Percentiles rank a stretch among this genome's conserved stretches.
Evolutionary conservation across 2,329 filamentous ascomycete species (phyloP).

Genomic region (Cercospora beticola): DNA sequence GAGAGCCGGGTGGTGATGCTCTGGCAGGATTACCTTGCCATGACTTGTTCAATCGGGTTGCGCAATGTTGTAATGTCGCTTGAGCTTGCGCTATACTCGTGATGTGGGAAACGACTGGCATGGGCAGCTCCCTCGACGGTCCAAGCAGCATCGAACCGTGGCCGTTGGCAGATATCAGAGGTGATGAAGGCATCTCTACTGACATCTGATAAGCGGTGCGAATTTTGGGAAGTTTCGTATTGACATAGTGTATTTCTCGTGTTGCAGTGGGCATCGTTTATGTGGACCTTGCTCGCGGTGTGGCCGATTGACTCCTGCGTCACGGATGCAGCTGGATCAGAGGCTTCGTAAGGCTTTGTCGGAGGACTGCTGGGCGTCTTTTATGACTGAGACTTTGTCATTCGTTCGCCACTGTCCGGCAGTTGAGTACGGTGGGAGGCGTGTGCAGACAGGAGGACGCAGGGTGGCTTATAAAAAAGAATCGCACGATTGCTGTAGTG

Average conservation of each 20-base stretch:
- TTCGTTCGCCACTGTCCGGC: slow-evolving; percentile 13
- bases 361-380: neutral
- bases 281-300: neutral
- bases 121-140: slow-evolving; percentile 34
- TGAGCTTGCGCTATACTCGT: slow-evolving; percentile 35
- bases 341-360: neutral
- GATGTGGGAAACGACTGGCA: slow-evolving; percentile 33
- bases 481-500: slow-evolving; percentile 20
- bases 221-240: slow-evolving; percentile 21
- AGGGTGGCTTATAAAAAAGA: neutral
- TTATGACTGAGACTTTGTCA: neutral
- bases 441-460: neutral
- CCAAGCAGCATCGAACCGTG: slow-evolving; percentile 14
- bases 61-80: slow-evolving; percentile 36
- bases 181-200: slow-evolving; percentile 13
- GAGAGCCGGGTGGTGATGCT: slow-evolving; percentile 23
- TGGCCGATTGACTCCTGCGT: slow-evolving; percentile 3
- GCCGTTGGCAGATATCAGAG: slow-evolving; percentile 13
- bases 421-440: slow-evolving; percentile 3
- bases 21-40: slow-evolving; percentile 23
- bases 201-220: slow-evolving; percentile 22
- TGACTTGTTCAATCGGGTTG: slow-evolving; percentile 29
- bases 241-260: slow-evolving; percentile 22
- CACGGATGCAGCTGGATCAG: neutral
- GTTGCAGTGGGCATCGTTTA: slow-evolving; percentile 24